A percentile compares a stretch with the other conserved stretches of the same genome.
These are phyloP conservation scores for Aspergillus brasiliensis DNA, from an alignment of 2,329 filamentous ascomycete genomes.

Conservation along the genomic window DNA sequence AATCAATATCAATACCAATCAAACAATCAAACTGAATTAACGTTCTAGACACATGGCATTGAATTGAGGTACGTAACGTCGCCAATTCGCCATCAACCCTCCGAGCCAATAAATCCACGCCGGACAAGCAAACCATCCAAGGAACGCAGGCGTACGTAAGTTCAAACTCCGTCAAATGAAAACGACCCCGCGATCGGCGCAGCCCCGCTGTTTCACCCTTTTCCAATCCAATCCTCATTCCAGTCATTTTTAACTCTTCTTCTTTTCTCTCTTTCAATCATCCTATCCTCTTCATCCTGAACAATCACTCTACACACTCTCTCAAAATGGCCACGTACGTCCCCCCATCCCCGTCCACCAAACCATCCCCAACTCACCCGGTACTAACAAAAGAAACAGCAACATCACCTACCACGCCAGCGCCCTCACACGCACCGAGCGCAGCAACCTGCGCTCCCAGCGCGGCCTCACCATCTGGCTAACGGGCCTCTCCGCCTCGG, in stretches of 20 bases:
- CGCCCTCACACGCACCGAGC: slow-evolving; percentile 45
- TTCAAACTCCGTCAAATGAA: neutral
- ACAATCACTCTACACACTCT: neutral
- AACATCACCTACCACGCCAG: slow-evolving; percentile 52
- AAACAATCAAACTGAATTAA: no score
- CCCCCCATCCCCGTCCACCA: slow-evolving; percentile 1
- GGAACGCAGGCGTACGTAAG: neutral
- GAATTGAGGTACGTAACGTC: neutral
- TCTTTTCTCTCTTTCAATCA: neutral
- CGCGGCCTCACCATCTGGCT: slow-evolving; percentile 96
- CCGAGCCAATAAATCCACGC: no score
- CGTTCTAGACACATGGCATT: neutral
- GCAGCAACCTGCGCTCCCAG: slow-evolving; percentile 66
- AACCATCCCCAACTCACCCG: slow-evolving; percentile 2
- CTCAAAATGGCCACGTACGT: slow-evolving; percentile 42
- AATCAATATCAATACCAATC: neutral
- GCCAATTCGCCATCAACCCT: no score
- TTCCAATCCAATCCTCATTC: neutral
- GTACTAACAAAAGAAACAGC: slow-evolving; percentile 28
- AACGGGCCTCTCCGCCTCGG: slow-evolving; percentile 91
- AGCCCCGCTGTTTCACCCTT: slow-evolving; percentile 19
- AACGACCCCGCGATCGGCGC: slow-evolving; percentile 28
- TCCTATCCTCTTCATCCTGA: neutral
- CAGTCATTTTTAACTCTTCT: slow-evolving; percentile 9
- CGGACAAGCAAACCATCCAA: neutral